Percentiles rank a stretch among this genome's conserved stretches.
phyloP scores from a whole-genome alignment of 1,284 basidiomycete species.

The Apiotrichum brassicae region DNA sequence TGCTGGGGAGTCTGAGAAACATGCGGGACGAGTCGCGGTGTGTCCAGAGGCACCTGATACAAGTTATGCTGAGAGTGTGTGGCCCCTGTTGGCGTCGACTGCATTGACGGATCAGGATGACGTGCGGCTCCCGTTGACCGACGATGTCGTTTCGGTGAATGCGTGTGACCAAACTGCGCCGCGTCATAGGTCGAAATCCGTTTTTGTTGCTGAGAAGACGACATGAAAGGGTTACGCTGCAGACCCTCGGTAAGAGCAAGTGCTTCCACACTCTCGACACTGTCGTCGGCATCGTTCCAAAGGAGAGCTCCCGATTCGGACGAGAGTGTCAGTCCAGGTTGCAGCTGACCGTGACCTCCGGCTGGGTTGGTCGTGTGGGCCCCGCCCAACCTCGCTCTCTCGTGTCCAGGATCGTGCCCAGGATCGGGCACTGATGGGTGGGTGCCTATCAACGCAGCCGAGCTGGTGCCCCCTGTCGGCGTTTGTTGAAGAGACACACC shows the following conservation, averaged over 20 bases:
- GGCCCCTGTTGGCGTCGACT: constrained; percentile 1
- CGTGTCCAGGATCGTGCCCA: not conserved
- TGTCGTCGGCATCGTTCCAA: constrained; percentile 15
- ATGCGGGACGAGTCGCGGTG: constrained; percentile 2
- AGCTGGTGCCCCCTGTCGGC: constrained; percentile 2
- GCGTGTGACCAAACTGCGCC: constrained; percentile 4
- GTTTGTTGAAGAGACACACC: constrained; percentile 13
- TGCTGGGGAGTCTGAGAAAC: not conserved
- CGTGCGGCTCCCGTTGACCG: not conserved
- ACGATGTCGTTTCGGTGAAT: constrained; percentile 12
- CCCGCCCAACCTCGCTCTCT: not conserved
- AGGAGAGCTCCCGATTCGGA: constrained; percentile 3
- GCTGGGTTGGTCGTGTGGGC: not conserved
- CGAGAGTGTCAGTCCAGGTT: constrained; percentile 5
- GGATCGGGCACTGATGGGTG: not conserved
- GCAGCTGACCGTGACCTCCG: constrained; percentile 8
- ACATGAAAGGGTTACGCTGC: too few species aligned
- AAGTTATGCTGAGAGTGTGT: not conserved
- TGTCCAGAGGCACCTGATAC: constrained; percentile 2
- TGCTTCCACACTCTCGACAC: constrained; percentile 19
- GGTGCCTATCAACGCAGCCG: not conserved
- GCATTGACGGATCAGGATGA: not conserved
- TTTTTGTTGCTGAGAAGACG: constrained; percentile 17
- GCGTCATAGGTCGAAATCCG: constrained; percentile 14
- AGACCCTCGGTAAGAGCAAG: constrained; percentile 22